phyloP scores from a whole-genome alignment of 2,329 filamentous ascomycete species.

The Hypoxylon sp. region DNA sequence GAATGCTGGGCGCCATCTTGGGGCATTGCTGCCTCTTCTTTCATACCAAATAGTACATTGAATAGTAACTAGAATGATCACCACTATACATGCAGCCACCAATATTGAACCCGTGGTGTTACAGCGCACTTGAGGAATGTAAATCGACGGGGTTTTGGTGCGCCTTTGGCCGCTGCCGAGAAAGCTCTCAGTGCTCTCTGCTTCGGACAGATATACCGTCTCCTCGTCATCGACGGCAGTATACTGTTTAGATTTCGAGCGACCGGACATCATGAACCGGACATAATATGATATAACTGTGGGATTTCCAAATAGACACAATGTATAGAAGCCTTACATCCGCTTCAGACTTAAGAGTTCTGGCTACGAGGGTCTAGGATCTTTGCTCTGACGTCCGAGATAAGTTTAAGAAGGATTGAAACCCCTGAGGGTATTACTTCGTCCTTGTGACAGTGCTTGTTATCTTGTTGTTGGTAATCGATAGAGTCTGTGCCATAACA shows the following conservation, averaged over 20 bases:
- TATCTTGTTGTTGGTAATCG: conserved; percentile 6
- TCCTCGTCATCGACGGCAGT: conserved; percentile 18
- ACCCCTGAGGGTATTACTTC: background rate
- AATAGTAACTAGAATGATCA: conserved; percentile 12
- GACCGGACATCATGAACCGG: conserved; percentile 1
- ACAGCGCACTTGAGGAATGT: conserved; percentile 8
- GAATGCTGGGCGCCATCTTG: conserved; percentile 16
- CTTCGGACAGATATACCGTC: conserved; percentile 12
- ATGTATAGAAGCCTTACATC: background rate
- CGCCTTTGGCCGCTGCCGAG: background rate
- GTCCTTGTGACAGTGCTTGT: conserved; percentile 4
- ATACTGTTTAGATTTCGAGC: conserved; percentile 9
- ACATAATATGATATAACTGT: background rate
- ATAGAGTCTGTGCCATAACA: conserved; percentile 16
- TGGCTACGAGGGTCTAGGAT: background rate
- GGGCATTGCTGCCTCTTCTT: conserved; percentile 17
- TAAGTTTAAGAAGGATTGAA: conserved; percentile 4
- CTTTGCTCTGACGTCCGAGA: background rate
- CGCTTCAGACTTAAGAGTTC: background rate
- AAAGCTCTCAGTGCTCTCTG: conserved; percentile 10
- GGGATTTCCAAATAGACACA: background rate
- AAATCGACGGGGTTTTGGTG: background rate
- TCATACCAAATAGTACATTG: conserved; percentile 24
- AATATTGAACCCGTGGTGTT: conserved; percentile 10
- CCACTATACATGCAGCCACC: background rate